Percentiles rank a stretch among this genome's conserved stretches.
Conservation (phyloP, 805 yeast species). For the Lachancea dasiensis region DNA sequence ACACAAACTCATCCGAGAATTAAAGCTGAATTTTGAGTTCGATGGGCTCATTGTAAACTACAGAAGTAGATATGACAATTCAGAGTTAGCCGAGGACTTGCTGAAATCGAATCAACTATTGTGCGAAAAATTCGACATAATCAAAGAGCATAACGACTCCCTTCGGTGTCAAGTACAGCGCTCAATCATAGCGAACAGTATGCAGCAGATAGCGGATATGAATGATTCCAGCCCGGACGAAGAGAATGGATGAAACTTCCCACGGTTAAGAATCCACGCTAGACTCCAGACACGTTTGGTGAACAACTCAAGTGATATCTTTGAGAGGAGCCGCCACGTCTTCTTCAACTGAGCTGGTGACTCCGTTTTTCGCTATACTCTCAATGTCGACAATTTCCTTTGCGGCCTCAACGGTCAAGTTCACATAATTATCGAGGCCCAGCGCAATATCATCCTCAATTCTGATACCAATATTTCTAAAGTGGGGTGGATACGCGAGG, state of each 20-base stretch:
- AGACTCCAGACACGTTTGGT: neutral
- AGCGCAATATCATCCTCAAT: slow-evolving; percentile 91
- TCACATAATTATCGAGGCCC: slow-evolving; percentile 51
- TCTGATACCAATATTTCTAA: slow-evolving; percentile 85
- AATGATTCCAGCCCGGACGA: neutral
- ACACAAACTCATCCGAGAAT: slow-evolving; percentile 13
- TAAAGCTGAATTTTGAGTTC: slow-evolving; percentile 21
- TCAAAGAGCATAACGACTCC: slow-evolving; percentile 7
- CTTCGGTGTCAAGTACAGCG: slow-evolving; percentile 14
- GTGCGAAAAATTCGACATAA: slow-evolving; percentile 7
- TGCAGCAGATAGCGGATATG: neutral
- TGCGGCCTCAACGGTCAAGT: slow-evolving; percentile 73
- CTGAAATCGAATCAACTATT: slow-evolving; percentile 9
- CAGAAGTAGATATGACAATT: slow-evolving; percentile 4
- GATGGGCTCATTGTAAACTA: slow-evolving; percentile 16
- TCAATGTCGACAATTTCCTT: slow-evolving; percentile 86
- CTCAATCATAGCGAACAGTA: slow-evolving; percentile 12
- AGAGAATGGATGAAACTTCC: slow-evolving; percentile 1
- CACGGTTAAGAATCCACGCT: neutral
- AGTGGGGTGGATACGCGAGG: slow-evolving; percentile 64
- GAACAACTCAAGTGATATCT: slow-evolving; percentile 6
- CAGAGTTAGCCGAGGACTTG: slow-evolving; percentile 12
- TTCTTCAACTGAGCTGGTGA: slow-evolving; percentile 42
- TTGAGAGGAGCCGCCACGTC: slow-evolving; percentile 36
- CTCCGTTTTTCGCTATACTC: slow-evolving; percentile 53